Base-by-base conservation (phyloP, 495 filamentous ascomycete species). In the Penicillium simplicissimum region DNA sequence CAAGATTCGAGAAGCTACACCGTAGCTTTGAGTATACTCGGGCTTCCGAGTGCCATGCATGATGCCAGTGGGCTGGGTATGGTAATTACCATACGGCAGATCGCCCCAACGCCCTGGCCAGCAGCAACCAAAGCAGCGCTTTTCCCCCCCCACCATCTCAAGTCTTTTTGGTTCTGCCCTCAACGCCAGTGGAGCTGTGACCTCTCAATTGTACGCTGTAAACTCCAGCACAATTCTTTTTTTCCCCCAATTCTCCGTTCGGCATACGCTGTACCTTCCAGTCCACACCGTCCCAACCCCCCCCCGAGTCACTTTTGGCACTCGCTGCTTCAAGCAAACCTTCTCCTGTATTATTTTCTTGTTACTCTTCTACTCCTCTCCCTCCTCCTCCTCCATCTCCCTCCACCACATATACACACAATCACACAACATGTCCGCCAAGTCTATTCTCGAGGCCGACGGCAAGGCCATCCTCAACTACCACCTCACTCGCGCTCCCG, bases 401-500 rank as follows among this genome's bases (percentile, higher is more conserved):
- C 45, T 59, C 52, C 58, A 31, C 63, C 63, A 65, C 64, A 61
- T 53, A 45, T 58, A 47, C 56, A 59, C 57, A 64, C 35, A 66
- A 45, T 17, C 47, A 59, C 72, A 83, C 72, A 83, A 66, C 67
- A 98, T 99, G 95, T 96, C 95, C 76, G 96, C 95, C 78, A 99
- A 99, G 81, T 89, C 94, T 61, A 97, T 99, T 72, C 79, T 88
- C 85, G 95, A 99, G 82, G 95, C 96, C 84, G 95, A 99, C 82
- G 95, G 95, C 87, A 99, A 99, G 90, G 95, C 95, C 83, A 98
- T 99, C 84, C 84, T 99, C 84, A 97, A 96, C 89, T 99, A 97
- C 85, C 95, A 99, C 87, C 93, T 99, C 84, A 99, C 95, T 67
- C 90, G 95, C 71, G 93, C 95, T 60, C 89, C 94, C 59, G 89